Percentiles rank a stretch among this genome's conserved stretches.
phyloP scores from a whole-genome alignment of 164 flowering plant species.

The Liquidambar formosana region DNA sequence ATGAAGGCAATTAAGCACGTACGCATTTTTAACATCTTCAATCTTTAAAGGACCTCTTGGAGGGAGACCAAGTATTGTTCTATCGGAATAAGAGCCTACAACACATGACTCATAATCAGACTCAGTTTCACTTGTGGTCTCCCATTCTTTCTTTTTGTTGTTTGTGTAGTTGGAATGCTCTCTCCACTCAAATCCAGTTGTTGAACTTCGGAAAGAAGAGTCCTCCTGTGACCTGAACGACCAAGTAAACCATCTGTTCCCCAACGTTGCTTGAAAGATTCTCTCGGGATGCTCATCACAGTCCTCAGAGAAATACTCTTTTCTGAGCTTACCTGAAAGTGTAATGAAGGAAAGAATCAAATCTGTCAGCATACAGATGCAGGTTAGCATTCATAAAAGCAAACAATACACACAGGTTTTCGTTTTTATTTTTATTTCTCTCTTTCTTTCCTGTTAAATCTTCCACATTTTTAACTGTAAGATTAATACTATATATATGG shows the following conservation, averaged over 20 bases:
- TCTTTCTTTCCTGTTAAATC: too few species aligned
- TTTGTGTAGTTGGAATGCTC: conserved; percentile 35
- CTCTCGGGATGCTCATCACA: conserved; percentile 43
- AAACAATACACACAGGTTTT: too few species aligned
- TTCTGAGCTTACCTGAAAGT: conserved; percentile 46
- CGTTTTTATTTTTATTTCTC: too few species aligned
- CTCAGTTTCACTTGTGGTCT: conserved; percentile 40
- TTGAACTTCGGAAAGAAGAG: conserved; percentile 31
- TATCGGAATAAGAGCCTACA: conserved; percentile 61
- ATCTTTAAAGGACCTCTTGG: conserved; percentile 70
- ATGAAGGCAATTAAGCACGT: conserved; percentile 28
- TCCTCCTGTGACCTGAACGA: conserved; percentile 35
- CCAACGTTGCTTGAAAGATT: conserved; percentile 55
- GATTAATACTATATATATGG: too few species aligned
- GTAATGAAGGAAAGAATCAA: not conserved
- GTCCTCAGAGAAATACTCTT: conserved; percentile 36
- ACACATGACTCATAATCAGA: conserved; percentile 39
- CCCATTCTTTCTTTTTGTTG: conserved; percentile 34
- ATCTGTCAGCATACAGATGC: not conserved
- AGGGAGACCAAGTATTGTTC: conserved; percentile 79
- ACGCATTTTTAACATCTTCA: conserved; percentile 92
- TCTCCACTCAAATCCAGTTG: conserved; percentile 64
- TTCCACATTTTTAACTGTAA: too few species aligned
- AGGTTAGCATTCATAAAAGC: not conserved
- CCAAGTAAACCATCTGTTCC: conserved; percentile 58